Evolutionary conservation across 1,284 basidiomycete genomes (phyloP).

Genomic region (Sporisorium iseilematis-ciliati): DNA sequence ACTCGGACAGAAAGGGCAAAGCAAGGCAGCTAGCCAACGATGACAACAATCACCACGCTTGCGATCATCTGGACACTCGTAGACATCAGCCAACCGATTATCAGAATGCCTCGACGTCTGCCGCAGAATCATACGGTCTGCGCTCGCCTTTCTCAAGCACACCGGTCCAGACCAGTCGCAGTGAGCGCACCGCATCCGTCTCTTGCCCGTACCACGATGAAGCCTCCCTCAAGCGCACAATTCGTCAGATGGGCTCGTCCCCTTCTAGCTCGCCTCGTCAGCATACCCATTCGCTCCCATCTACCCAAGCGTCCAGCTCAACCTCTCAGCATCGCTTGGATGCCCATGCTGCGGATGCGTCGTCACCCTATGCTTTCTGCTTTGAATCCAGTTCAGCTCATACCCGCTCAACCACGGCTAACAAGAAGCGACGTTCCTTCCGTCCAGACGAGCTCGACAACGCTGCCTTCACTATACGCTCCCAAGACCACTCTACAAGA

Average conservation of each 20-base stretch:
- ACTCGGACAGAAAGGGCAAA: slow-evolving; percentile 20
- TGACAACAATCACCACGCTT: not conserved
- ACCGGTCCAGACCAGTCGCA: not conserved
- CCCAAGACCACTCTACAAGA: not conserved
- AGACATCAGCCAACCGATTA: not conserved
- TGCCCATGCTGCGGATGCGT: not conserved
- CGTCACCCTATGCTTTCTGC: not conserved
- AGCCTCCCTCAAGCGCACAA: slow-evolving; percentile 27
- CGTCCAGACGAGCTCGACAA: not conserved
- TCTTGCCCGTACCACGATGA: slow-evolving; percentile 7
- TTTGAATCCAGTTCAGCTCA: not conserved
- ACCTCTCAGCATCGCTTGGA: not conserved
- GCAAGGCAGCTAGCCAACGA: slow-evolving; percentile 7
- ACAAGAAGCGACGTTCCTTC: slow-evolving; percentile 34
- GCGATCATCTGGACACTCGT: not conserved
- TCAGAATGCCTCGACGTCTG: not conserved
- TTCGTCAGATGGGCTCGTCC: slow-evolving; percentile 35
- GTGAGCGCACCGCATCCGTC: not conserved
- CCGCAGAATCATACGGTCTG: not conserved
- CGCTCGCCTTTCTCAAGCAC: not conserved
- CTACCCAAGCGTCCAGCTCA: not conserved
- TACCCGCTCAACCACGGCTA: slow-evolving; percentile 2
- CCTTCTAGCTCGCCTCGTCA: slow-evolving; percentile 30
- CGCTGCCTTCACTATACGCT: not conserved
- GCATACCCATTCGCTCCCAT: not conserved